Conservation (phyloP, 2,329 filamentous ascomycete species). For the Xylariaceae sp. region DNA sequence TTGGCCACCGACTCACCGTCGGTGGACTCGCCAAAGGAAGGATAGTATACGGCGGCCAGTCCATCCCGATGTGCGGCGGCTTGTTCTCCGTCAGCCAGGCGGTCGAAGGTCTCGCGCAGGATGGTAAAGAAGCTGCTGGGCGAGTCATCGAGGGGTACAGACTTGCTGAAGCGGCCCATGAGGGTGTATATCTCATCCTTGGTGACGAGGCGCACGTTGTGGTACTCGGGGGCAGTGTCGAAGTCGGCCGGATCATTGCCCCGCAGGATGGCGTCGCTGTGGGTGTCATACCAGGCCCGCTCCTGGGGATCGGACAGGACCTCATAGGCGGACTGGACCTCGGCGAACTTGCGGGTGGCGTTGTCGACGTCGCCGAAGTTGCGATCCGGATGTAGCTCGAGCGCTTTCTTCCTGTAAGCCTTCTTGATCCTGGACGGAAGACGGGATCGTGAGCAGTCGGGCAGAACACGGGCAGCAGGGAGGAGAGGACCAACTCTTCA, state of each 20-base stretch:
- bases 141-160: constrained; percentile 73
- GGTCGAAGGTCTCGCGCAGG: constrained; percentile 69
- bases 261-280: constrained; percentile 76
- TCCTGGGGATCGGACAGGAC: constrained; percentile 95
- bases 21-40: constrained; percentile 72
- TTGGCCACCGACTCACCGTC: constrained; percentile 70
- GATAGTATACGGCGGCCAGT: constrained; percentile 60
- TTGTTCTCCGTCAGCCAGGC: constrained; percentile 74
- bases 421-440: constrained; percentile 68
- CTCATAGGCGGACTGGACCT: constrained; percentile 89
- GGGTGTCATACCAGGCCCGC: constrained; percentile 95
- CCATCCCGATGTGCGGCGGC: constrained; percentile 66
- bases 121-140: constrained; percentile 81
- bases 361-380: constrained; percentile 82
- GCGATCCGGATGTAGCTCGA: constrained; percentile 91
- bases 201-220: constrained; percentile 71
- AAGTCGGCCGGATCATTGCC: constrained; percentile 51
- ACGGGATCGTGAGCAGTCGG: constrained; percentile 3
- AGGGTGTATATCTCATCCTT: constrained; percentile 72
- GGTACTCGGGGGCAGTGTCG: constrained; percentile 51
- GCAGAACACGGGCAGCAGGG: background rate
- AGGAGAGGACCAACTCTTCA: constrained; percentile 58
- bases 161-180: constrained; percentile 74
- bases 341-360: constrained; percentile 80
- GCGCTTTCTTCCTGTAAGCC: constrained; percentile 82